Evolutionary conservation across 345 rosid species (phyloP), one percentile per base, ranked within the genome.

Genomic region (Brassica nigra): DNA sequence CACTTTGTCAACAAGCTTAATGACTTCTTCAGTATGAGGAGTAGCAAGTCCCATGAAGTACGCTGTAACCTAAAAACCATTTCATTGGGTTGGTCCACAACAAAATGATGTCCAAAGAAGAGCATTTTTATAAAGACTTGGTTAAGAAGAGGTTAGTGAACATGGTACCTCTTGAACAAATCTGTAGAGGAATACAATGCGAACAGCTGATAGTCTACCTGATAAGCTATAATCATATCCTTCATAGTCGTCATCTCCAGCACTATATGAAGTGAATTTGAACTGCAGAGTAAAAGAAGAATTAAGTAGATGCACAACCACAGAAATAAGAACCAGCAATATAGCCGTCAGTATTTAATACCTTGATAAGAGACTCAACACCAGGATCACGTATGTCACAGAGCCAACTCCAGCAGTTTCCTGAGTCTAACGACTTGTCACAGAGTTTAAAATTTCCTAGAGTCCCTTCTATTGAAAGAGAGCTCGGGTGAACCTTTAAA

Each of bases 301-400:
- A 52, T 28, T 34, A 74, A 73, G 67, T 54, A 82, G 70, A 71
- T 42, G 63, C 8, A 73, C 65, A 64, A 75, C 62, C 49, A 66
- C 64, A 4, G 72, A 76, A 52, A n/a, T 30, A 76, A 76, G 52
- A 62, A n/a, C 15, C 57, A 52, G 20, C 57, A 52, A 74, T 37
- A 16, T n/a, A 57, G 67, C 49, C 27, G n/a, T 6, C 57, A 65
- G 16, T 70, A 66, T 70, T 67, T 55, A 49, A 67, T 73, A 93
- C 99, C 93, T 89, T 92, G 80, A 95, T 93, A 74, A 95, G 94
- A 77, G 99, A 95, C 75, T 95, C 99, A 18, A 89, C 82, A 68
- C 95, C 99, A 64, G 96, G 97, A 86, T 93, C 90, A 58, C 99
- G 98, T 79, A 95, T 89, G 85, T 95, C 99, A 82, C 99, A 95